Conservation (phyloP, 2,329 filamentous ascomycete genomes). For the Paecilomyces variotii region DNA sequence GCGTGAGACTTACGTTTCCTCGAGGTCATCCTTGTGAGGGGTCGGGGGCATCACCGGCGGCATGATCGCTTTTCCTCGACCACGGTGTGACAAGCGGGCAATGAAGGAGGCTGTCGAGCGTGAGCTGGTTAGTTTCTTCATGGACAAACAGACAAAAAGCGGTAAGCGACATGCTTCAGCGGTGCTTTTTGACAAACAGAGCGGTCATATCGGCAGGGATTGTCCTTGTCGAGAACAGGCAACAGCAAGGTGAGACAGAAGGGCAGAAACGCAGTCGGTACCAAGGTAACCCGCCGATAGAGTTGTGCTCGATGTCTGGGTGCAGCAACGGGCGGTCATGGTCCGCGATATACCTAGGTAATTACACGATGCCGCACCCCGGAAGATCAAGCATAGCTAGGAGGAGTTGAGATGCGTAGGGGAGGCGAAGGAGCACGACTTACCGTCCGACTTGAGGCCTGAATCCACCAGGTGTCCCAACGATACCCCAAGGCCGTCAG, state of each 20-base stretch:
- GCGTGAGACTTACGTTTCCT: conserved; percentile 48
- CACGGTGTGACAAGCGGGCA: conserved; percentile 7
- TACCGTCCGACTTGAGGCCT: neutral
- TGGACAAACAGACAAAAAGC: neutral
- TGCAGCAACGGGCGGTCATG: neutral
- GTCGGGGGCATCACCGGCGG: conserved; percentile 33
- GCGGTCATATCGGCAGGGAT: neutral
- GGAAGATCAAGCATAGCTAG: neutral
- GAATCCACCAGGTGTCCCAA: neutral
- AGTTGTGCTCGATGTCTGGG: neutral
- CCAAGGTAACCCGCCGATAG: neutral
- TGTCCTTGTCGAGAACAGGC: neutral
- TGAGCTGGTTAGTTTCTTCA: conserved; percentile 5
- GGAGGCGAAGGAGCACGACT: neutral
- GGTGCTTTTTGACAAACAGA: neutral
- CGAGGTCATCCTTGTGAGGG: conserved; percentile 51
- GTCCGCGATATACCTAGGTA: neutral
- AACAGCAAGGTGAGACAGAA: neutral
- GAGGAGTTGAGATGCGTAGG: neutral
- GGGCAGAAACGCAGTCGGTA: neutral
- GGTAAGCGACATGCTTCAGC: neutral
- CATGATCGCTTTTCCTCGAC: conserved; percentile 17
- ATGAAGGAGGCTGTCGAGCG: conserved; percentile 3
- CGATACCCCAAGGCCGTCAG: neutral
- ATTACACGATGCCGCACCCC: neutral